A percentile compares a stretch with the other conserved stretches of the same genome.
These are phyloP conservation scores for Mycocentrospora acerina DNA, from an alignment of 2,329 filamentous ascomycete genomes.

Conservation along the genomic window DNA sequence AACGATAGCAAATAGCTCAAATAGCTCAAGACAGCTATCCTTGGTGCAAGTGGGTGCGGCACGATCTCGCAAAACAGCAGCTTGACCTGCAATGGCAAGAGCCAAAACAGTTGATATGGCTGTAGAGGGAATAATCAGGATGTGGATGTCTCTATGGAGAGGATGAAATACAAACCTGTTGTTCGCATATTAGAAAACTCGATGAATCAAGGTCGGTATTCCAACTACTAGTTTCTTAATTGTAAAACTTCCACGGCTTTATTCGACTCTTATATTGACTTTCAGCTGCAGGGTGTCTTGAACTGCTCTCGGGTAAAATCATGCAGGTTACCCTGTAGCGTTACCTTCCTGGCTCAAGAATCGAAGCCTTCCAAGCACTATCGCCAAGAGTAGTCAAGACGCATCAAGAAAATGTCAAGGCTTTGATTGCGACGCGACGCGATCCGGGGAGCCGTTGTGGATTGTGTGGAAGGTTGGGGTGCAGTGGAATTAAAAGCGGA, in stretches of 20 bases:
- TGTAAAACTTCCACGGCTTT: not conserved
- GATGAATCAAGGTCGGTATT: too few species aligned
- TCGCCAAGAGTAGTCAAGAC: conserved; percentile 19
- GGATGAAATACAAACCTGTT: conserved; percentile 1
- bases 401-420: conserved; percentile 5
- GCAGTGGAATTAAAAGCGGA: conserved; percentile 2
- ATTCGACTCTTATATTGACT: conserved; percentile 4
- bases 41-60: conserved; percentile 8
- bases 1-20: conserved; percentile 8
- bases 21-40: conserved; percentile 10
- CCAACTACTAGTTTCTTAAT: too few species aligned
- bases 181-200: conserved; percentile 2
- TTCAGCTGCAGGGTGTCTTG: not conserved
- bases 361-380: conserved; percentile 21
- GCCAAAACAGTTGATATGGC: conserved; percentile 8
- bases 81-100: conserved; percentile 10
- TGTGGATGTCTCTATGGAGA: not conserved
- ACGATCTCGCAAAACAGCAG: conserved; percentile 8
- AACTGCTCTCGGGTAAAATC: not conserved
- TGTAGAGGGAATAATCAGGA: not conserved
- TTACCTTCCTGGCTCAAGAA: conserved; percentile 5
- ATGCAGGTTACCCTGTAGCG: conserved; percentile 2
- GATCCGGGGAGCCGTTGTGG: conserved; percentile 6
- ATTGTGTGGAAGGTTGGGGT: conserved; percentile 3
- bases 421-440: conserved; percentile 8